Evolutionary conservation across 768 basidiomycete genomes (phyloP), one percentile per base, ranked within the genome.

Genomic region (Phylloporus arenicola): DNA sequence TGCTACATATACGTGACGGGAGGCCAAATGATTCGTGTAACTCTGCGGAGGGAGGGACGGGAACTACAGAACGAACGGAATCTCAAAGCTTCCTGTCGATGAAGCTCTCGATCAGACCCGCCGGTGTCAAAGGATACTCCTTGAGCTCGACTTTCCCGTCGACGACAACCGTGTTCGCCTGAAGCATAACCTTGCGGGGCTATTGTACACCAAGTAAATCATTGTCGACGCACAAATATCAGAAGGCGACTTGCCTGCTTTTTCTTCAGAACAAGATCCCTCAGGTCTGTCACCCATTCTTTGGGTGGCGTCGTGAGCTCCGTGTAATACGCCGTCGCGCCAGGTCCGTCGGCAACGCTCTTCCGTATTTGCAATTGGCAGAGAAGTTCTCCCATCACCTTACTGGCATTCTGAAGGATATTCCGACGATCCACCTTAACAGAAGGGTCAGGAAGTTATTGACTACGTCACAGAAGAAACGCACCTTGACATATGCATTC

Each of bases 141-240:
- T 82, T 88, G 52, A 94, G 69, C 47, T 81, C 71, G 24, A 89
- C 86, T 57, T 88, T 80, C 24, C 72, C 83, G 55, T 81, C 70
- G 46, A 77, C 77, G 43, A 91, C 57, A 57, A 83, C 71, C 13
- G 89, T 89, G 60, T 86, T 92, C 3, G 88, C 86, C 66, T 90
- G 91, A 3, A 89, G 83, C 67, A 92, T 86, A 16, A 90, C 76
- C 67, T 90, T 92, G 51, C 91, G 81, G 16, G 91, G 86, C 84
- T 92, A 56, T 47, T 29, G 12, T 40, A 4, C 50, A 37, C 13
- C 49, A 46, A 35, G 31, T 12, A 45, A n/a, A 31, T 51, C 46
- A 34, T 1, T 19, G 5, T 45, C 13, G 43, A 14, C 27, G 19
- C 31, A 16, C 11, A 8, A 34, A 8, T 9, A 46, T 7, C 8